Evolutionary conservation across 2,329 filamentous ascomycete species (phyloP).

Genomic region (Delphinella strobiligena): DNA sequence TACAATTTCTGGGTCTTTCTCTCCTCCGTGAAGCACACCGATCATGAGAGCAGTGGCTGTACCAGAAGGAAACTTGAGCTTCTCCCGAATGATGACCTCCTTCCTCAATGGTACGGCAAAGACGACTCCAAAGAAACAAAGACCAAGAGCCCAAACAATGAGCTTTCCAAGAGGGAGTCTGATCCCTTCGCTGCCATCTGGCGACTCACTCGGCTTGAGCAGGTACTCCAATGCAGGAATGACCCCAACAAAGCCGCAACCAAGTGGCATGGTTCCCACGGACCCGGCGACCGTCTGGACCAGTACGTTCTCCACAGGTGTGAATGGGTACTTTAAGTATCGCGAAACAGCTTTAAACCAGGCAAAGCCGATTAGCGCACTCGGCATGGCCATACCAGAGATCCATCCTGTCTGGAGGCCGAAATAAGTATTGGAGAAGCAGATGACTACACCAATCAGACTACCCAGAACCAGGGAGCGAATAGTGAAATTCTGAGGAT

Average conservation of each 20-base stretch:
- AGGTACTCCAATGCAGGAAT: constrained; percentile 87
- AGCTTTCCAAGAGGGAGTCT: constrained; percentile 53
- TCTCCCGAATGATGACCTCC: constrained; percentile 87
- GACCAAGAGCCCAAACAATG: constrained; percentile 78
- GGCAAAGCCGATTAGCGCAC: constrained; percentile 85
- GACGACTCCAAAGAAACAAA: constrained; percentile 93
- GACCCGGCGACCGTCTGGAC: constrained; percentile 92
- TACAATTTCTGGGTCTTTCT: constrained; percentile 22
- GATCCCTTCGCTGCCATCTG: constrained; percentile 16
- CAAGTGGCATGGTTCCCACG: constrained; percentile 92
- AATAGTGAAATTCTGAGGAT: constrained; percentile 64
- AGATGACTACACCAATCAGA: constrained; percentile 77
- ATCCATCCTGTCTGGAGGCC: constrained; percentile 85
- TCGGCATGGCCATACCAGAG: constrained; percentile 91
- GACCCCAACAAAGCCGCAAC: constrained; percentile 90
- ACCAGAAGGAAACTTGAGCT: constrained; percentile 86
- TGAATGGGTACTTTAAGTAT: constrained; percentile 69
- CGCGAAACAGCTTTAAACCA: constrained; percentile 72
- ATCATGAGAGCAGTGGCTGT: constrained; percentile 94
- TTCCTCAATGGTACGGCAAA: constrained; percentile 85
- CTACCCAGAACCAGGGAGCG: constrained; percentile 72
- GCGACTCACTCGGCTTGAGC: constrained; percentile 56
- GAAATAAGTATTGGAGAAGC: constrained; percentile 97
- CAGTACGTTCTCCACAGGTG: constrained; percentile 89
- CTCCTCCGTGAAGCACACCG: constrained; percentile 65